These are phyloP conservation scores for Bolboschoenus planiculmis DNA, from an alignment of 176 grass and related monocot species.

Conservation along the genomic window DNA sequence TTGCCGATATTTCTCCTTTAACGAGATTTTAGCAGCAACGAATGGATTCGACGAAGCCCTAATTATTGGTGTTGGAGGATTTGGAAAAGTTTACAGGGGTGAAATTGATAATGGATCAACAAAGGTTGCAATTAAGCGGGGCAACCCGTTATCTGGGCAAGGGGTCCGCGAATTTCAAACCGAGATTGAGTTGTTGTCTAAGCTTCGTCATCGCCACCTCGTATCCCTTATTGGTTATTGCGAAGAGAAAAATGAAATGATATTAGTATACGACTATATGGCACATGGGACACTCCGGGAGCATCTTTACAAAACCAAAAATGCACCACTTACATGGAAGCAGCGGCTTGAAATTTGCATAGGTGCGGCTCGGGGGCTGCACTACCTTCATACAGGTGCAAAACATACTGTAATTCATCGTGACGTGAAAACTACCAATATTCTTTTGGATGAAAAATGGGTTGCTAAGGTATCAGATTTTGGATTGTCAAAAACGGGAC, in stretches of 20 bases:
- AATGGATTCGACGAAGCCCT: constrained; percentile 36
- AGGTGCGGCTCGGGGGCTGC: constrained; percentile 33
- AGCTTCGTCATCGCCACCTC: constrained; percentile 39
- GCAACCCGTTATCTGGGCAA: constrained; percentile 29
- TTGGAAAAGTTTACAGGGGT: constrained; percentile 38
- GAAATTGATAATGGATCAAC: constrained; percentile 26
- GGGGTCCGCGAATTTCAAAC: constrained; percentile 36
- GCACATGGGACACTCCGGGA: constrained; percentile 36
- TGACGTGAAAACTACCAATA: constrained; percentile 43
- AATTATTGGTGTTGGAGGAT: constrained; percentile 34
- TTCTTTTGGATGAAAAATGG: constrained; percentile 38
- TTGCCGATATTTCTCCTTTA: constrained; percentile 36
- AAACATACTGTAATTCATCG: constrained; percentile 33
- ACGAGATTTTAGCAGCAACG: constrained; percentile 26
- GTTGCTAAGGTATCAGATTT: constrained; percentile 44
- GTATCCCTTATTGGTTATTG: constrained; percentile 50
- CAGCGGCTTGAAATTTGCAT: constrained; percentile 41
- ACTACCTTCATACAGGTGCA: constrained; percentile 34
- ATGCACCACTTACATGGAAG: constrained; percentile 34
- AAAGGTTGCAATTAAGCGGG: constrained; percentile 40
- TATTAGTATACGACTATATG: constrained; percentile 50
- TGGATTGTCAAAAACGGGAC: constrained; percentile 35
- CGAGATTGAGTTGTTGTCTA: constrained; percentile 36
- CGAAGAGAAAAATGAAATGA: constrained; percentile 43
- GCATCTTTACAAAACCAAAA: constrained; percentile 37